A percentile compares a stretch with the other conserved stretches of the same genome.
These are phyloP conservation scores for Luffa acutangula DNA, from an alignment of 306 rosid species.

Conservation along the genomic window DNA sequence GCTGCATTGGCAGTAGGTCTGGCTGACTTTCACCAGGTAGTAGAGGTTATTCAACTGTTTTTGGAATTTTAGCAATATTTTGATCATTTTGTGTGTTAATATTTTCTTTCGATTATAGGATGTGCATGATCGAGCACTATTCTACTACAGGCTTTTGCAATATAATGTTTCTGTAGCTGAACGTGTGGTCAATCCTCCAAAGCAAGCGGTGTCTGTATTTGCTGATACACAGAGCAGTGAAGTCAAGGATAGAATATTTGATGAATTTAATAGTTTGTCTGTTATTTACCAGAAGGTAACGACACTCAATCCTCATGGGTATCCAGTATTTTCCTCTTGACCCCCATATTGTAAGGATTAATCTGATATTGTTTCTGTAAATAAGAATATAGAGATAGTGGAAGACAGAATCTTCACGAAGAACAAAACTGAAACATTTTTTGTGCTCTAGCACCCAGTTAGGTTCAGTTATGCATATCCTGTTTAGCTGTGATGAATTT, in stretches of 20 bases:
- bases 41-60: constrained; percentile 15
- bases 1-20: constrained; percentile 95
- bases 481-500: neutral
- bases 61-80: neutral
- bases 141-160: constrained; percentile 95
- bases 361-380: neutral
- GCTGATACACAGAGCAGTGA: constrained; percentile 98
- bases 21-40: constrained; percentile 96
- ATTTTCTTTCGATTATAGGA: constrained; percentile 62
- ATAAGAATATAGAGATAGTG: neutral
- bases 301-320: constrained; percentile 5
- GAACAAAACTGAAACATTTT: neutral
- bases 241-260: constrained; percentile 94
- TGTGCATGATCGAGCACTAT: constrained; percentile 91
- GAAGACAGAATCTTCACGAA: neutral
- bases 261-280: constrained; percentile 92
- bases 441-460: neutral
- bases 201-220: constrained; percentile 99
- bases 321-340: neutral
- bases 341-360: neutral
- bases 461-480: neutral
- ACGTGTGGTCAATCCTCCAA: constrained; percentile 89
- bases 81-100: constrained; percentile 2
- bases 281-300: constrained; percentile 88
- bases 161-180: constrained; percentile 67